Evolutionary conservation across 805 yeast genomes (phyloP), one percentile per base, ranked within the genome.

Genomic region (Ogataea trehalophila): DNA sequence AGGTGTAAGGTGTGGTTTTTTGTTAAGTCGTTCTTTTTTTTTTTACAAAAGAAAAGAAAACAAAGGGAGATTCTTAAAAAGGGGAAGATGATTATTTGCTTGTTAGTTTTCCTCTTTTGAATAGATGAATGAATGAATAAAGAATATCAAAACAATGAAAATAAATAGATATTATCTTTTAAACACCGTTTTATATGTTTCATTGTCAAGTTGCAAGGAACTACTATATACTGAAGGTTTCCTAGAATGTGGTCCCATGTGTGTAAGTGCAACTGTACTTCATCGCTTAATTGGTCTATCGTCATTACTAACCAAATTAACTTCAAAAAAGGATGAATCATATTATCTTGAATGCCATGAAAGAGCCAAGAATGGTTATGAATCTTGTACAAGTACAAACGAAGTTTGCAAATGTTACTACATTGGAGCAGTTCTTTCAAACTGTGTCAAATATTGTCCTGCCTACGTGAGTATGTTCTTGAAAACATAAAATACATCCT

Each of bases 371-470:
- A 44, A 50, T 17, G 51, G 57, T 3, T 59, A 58, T 43, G 39
- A 50, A 6, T 47, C 49, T 6, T 59, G 62, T 42, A 46, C 54
- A 2, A 33, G 41, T 8, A 38, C 50, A 22, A 57, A 60, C 38
- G 55, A 55, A 39, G 49, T 59, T 14, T 62, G 66, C 52, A 54
- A 57, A 39, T 62, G 65, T 41, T 62, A 62, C 44, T 61, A 61
- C 42, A 46, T 60, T 8, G 62, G 63, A 3, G 55, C 56, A 13
- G 41, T 62, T 36, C 17, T 56, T 3, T 42, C 56, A 5, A 51
- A 53, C 20, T 62, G 65, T 43, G 47, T 53, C 23, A 52, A 51
- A n/a, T 58, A 48, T 40, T 61, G 66, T 48, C 55, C 53, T 13
- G 60, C 55, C 18, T 53, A 53, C 39, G 59, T 54, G 44, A 41